Conservation (phyloP, 257 asterid genomes). For the Cordia subcordata region DNA sequence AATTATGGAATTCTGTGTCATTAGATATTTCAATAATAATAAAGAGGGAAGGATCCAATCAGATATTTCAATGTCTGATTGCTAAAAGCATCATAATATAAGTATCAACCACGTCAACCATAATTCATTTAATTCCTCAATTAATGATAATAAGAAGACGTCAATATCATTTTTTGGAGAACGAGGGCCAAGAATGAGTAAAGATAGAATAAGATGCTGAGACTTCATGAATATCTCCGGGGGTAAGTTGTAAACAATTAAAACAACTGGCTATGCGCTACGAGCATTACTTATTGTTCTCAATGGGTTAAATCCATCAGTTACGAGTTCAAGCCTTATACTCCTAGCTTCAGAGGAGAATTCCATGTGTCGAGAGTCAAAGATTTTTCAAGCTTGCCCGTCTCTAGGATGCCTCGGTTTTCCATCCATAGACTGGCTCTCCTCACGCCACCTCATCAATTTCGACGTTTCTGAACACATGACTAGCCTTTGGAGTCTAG, state of each 20-base stretch:
- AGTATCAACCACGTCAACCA: background rate
- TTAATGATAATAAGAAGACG: background rate
- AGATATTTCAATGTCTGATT: background rate
- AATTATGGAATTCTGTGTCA: too few species aligned
- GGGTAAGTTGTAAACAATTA: background rate
- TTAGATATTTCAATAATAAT: too few species aligned
- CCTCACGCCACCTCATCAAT: constrained; percentile 6
- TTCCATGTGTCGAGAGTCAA: background rate
- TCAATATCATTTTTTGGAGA: background rate
- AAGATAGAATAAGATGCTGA: background rate
- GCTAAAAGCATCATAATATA: constrained; percentile 2
- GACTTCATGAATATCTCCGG: background rate
- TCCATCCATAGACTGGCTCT: background rate
- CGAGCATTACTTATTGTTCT: background rate
- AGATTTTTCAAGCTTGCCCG: background rate
- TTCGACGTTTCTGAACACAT: background rate
- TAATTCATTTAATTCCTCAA: background rate
- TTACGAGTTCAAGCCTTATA: background rate
- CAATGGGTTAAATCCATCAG: too few species aligned
- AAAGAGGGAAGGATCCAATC: too few species aligned
- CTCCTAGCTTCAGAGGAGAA: background rate
- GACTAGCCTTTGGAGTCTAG: constrained; percentile 2
- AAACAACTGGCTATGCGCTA: background rate
- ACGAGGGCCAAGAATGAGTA: background rate
- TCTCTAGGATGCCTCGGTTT: background rate